Percentiles rank a stretch among this genome's conserved stretches.
Evolutionary conservation across 495 filamentous ascomycete genomes (phyloP).

Genomic region (Penicillium fimorum): DNA sequence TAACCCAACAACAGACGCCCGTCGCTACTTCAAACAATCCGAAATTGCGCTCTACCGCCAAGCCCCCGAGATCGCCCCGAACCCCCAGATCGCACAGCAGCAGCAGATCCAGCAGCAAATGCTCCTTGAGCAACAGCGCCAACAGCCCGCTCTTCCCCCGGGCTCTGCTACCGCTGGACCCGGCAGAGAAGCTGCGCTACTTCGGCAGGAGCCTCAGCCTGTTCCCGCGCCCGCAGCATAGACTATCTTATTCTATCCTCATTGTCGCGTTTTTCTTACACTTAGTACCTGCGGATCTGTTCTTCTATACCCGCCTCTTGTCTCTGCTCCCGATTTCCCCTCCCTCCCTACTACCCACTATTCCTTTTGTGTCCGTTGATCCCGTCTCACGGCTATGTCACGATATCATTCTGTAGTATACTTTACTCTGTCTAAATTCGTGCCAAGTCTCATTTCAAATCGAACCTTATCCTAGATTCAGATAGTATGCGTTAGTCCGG

Average conservation of each 20-base stretch:
- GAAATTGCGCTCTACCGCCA: slow-evolving; percentile 98
- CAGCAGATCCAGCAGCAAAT: slow-evolving; percentile 47
- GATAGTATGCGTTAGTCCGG: not conserved
- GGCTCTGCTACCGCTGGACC: slow-evolving; percentile 44
- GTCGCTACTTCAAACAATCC: slow-evolving; percentile 98
- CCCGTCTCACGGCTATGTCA: slow-evolving; percentile 17
- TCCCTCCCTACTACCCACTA: slow-evolving; percentile 4
- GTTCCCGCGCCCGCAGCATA: slow-evolving; percentile 37
- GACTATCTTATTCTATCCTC: slow-evolving; percentile 9
- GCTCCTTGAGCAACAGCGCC: slow-evolving; percentile 33
- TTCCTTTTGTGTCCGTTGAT: slow-evolving; percentile 1
- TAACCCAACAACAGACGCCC: slow-evolving; percentile 62
- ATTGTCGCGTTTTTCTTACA: slow-evolving; percentile 1
- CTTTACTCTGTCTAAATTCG: slow-evolving; percentile 13
- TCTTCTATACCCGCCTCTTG: slow-evolving; percentile 15
- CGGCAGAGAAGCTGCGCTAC: slow-evolving; percentile 30
- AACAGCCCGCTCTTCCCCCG: slow-evolving; percentile 40
- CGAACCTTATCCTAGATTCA: not conserved
- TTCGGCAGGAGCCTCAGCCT: slow-evolving; percentile 21
- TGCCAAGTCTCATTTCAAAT: not conserved
- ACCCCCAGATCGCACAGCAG: slow-evolving; percentile 46
- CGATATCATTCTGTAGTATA: slow-evolving; percentile 26
- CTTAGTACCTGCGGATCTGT: slow-evolving; percentile 11
- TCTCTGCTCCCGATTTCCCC: slow-evolving; percentile 6
- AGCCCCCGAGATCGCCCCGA: slow-evolving; percentile 64